These are phyloP conservation scores for Aquanectria penicillioides DNA, from an alignment of 2,329 filamentous ascomycete genomes.

Conservation along the genomic window DNA sequence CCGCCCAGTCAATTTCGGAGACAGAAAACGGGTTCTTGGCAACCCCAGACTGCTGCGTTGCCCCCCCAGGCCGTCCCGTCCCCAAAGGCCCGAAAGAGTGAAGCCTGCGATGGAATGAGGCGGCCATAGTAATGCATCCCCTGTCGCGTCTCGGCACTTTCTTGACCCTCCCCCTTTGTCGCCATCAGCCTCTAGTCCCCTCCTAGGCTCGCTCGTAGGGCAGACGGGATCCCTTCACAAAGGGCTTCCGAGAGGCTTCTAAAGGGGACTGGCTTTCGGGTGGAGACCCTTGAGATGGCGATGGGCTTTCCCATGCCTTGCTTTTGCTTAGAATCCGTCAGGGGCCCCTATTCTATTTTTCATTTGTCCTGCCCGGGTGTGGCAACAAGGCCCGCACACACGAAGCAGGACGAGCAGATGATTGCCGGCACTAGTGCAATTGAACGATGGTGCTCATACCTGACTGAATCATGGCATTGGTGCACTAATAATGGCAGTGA, in stretches of 20 bases:
- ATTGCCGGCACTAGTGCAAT: no score
- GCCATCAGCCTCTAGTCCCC: not conserved
- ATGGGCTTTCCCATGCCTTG: no score
- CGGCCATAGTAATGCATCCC: not conserved
- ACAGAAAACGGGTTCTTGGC: not conserved
- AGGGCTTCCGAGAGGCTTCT: not conserved
- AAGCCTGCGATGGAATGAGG: slow-evolving; percentile 2
- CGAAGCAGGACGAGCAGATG: no score
- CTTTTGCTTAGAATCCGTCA: slow-evolving; percentile 1
- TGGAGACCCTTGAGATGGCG: not conserved
- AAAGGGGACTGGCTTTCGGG: not conserved
- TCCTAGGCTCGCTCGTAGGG: not conserved
- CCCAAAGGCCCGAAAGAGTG: no score
- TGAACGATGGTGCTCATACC: no score
- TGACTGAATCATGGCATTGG: not conserved
- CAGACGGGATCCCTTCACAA: not conserved
- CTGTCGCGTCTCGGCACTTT: not conserved
- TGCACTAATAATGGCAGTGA: no score
- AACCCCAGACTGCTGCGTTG: slow-evolving; percentile 1
- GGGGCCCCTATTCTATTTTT: not conserved
- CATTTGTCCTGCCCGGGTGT: no score
- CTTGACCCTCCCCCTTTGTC: not conserved
- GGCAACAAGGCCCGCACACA: no score
- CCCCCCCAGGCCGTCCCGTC: no score
- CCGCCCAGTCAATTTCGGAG: not conserved